These are phyloP conservation scores for Chimonanthus salicifolius DNA, from an alignment of 164 flowering plant species.

Conservation along the genomic window DNA sequence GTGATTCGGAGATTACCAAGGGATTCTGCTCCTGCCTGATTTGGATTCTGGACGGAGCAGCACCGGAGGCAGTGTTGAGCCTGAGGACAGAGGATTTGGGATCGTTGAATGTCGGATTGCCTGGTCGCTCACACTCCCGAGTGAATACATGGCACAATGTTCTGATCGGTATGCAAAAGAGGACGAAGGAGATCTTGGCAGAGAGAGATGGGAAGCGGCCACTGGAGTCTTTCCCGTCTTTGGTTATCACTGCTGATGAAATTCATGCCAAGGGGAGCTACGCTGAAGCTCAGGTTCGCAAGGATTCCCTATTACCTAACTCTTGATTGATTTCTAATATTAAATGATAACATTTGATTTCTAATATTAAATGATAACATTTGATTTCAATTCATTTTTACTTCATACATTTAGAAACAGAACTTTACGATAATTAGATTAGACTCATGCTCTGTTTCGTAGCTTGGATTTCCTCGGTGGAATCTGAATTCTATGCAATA, in stretches of 20 bases:
- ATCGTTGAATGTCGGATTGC: slow-evolving; percentile 51
- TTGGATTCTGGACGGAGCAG: slow-evolving; percentile 58
- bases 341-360: too few species aligned
- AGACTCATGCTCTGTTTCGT: neutral
- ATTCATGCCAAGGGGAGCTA: slow-evolving; percentile 60
- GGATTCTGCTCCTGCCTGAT: slow-evolving; percentile 74
- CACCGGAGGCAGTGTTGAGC: slow-evolving; percentile 63
- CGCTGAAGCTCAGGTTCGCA: slow-evolving; percentile 90
- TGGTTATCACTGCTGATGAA: slow-evolving; percentile 53
- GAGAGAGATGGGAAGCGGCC: slow-evolving; percentile 49
- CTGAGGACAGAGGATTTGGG: slow-evolving; percentile 67
- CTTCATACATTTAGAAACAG: neutral
- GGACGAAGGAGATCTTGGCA: slow-evolving; percentile 54
- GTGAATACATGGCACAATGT: slow-evolving; percentile 94
- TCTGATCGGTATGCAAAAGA: slow-evolving; percentile 81
- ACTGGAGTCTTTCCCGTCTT: slow-evolving; percentile 70
- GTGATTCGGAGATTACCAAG: slow-evolving; percentile 79
- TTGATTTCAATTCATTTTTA: neutral
- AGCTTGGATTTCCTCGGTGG: neutral
- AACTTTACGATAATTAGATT: neutral
- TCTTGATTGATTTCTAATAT: neutral
- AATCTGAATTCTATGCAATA: too few species aligned
- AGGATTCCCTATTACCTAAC: neutral
- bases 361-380: too few species aligned
- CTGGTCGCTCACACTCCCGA: slow-evolving; percentile 43